Evolutionary conservation across 495 filamentous ascomycete genomes (phyloP).

Genomic region (Penicillium chermesinum): DNA sequence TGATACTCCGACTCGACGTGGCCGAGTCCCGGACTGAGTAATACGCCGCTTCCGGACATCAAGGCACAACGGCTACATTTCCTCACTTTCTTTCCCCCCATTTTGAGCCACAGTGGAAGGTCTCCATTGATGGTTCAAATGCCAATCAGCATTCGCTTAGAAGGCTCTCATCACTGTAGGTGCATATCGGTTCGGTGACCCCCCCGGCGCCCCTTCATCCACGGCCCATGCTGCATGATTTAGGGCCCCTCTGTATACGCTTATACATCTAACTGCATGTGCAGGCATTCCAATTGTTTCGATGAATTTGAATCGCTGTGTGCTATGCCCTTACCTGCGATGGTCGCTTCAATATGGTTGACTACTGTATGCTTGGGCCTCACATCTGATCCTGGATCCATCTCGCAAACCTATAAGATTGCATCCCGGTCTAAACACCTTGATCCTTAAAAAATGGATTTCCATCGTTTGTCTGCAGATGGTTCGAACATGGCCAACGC

Average conservation of each 20-base stretch:
- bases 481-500: not conserved
- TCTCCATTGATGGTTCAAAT: slow-evolving; percentile 10
- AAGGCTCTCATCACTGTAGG: too few relatives aligned
- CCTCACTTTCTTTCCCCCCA: slow-evolving; percentile 6
- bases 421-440: not conserved
- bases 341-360: not conserved
- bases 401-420: not conserved
- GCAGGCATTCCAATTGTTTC: too few relatives aligned
- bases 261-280: not conserved
- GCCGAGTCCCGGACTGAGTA: slow-evolving; percentile 31
- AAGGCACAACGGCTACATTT: slow-evolving; percentile 16
- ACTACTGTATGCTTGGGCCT: not conserved
- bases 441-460: not conserved
- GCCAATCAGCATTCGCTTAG: slow-evolving; percentile 7
- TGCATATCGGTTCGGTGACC: not conserved
- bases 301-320: too few relatives aligned
- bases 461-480: not conserved
- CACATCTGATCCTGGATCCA: not conserved
- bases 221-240: too few relatives aligned
- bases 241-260: too few relatives aligned
- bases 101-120: slow-evolving; percentile 1
- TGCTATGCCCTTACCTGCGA: not conserved
- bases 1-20: too few relatives aligned
- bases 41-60: slow-evolving; percentile 21
- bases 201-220: not conserved